These are phyloP conservation scores for Eucalyptus globulus DNA, from an alignment of 345 rosid species.

Conservation along the genomic window DNA sequence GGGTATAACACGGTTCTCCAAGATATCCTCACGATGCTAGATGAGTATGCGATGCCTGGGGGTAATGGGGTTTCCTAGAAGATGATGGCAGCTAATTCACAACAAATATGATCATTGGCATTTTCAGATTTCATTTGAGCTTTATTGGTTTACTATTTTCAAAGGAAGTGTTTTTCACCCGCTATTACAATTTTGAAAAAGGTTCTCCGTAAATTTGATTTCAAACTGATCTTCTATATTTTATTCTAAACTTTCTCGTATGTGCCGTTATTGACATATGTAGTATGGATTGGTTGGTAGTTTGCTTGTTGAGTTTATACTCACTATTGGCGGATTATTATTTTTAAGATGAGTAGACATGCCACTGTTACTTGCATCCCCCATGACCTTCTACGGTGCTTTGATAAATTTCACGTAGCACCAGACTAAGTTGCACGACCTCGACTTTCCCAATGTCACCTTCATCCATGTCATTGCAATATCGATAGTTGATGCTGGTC, in stretches of 20 bases:
- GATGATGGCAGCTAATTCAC: no score
- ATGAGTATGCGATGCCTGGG: rapidly evolving
- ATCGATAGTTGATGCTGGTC: rapidly evolving
- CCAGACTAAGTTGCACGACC: rapidly evolving
- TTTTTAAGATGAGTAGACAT: no score
- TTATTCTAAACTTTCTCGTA: no score
- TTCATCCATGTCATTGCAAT: no score
- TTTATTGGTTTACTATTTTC: rapidly evolving
- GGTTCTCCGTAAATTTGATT: rapidly evolving
- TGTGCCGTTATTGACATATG: rapidly evolving
- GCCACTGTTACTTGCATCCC: no score
- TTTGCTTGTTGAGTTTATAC: no score
- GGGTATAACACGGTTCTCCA: rapidly evolving
- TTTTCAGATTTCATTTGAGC: no score
- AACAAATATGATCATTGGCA: no score
- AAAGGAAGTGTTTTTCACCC: no score
- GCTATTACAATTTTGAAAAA: rapidly evolving
- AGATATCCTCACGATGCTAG: rapidly evolving
- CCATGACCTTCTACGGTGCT: rapidly evolving
- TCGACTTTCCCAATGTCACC: rapidly evolving
- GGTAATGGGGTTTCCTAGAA: no score
- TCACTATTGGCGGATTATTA: no score
- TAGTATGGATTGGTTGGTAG: no score
- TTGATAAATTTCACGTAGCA: rapidly evolving
- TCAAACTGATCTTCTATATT: rapidly evolving